Evolutionary conservation across 192 early-diverging fungal genomes (phyloP).

Genomic region (Coemansia sp.): DNA sequence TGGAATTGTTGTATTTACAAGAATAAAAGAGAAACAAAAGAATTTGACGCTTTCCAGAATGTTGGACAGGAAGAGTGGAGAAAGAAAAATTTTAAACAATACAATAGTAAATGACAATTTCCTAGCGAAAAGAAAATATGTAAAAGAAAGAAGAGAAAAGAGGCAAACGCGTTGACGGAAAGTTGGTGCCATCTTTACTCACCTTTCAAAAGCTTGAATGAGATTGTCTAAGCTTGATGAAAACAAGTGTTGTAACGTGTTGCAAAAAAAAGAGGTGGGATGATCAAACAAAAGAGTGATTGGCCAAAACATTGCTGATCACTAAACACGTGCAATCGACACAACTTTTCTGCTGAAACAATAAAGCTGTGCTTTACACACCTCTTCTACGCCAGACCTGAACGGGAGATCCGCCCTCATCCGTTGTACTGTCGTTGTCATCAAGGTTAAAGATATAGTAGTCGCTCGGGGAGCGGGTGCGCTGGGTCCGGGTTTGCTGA

Average conservation of each 20-base stretch:
- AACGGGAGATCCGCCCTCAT: not conserved
- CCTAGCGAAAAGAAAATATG: constrained; percentile 9
- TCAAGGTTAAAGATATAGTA: constrained; percentile 17
- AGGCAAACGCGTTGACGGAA: not conserved
- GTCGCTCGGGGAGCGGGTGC: not conserved
- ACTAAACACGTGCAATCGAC: not conserved
- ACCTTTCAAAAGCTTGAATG: not conserved
- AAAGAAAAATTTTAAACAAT: not conserved
- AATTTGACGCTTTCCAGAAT: not conserved
- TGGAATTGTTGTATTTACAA: not conserved
- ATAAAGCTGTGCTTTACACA: no score
- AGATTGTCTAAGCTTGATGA: no score
- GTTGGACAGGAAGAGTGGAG: not conserved
- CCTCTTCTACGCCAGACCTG: not conserved
- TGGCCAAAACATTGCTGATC: constrained; percentile 6
- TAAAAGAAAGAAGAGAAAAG: constrained; percentile 8
- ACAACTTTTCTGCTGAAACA: no score
- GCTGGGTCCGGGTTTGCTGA: no score
- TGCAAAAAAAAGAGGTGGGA: no score
- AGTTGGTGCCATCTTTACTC: constrained; percentile 2
- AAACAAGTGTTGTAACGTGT: no score
- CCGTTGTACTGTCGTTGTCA: constrained; percentile 16
- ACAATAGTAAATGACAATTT: not conserved
- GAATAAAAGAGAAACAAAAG: not conserved
- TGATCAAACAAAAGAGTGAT: constrained; percentile 14